Percentiles rank a stretch among this genome's conserved stretches.
Evolutionary conservation across 169 alveolate species (phyloP).

Genomic region (Plasmodium blacklocki): DNA sequence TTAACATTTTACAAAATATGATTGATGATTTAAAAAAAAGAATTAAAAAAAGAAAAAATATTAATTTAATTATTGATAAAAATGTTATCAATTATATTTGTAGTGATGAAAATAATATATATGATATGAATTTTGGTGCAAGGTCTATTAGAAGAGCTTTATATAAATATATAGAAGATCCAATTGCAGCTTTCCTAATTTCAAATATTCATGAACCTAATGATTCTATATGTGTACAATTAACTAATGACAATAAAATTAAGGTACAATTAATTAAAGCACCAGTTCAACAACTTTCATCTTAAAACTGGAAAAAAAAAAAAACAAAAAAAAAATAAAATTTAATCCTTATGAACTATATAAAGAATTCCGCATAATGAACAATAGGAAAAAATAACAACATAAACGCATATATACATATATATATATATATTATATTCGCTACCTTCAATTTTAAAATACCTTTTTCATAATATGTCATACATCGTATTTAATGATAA

Average conservation of each 20-base stretch:
- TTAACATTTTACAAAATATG: constrained; percentile 80
- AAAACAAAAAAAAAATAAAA: too few species aligned
- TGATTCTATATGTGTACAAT: constrained; percentile 34
- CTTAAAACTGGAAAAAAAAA: too few species aligned
- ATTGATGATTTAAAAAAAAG: constrained; percentile 72
- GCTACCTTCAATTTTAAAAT: too few species aligned
- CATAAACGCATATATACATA: background rate
- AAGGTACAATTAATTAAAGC: constrained; percentile 26
- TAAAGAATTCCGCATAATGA: too few species aligned
- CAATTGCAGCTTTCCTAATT: constrained; percentile 67
- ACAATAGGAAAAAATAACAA: too few species aligned
- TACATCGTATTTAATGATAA: too few species aligned
- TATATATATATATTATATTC: background rate
- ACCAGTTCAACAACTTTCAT: constrained; percentile 11
- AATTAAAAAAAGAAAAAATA: constrained; percentile 73
- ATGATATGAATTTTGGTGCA: constrained; percentile 76
- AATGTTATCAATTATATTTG: constrained; percentile 48
- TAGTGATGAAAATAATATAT: constrained; percentile 65
- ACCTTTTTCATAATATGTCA: too few species aligned
- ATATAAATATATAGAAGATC: constrained; percentile 63
- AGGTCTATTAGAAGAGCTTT: constrained; percentile 74
- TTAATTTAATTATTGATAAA: constrained; percentile 50
- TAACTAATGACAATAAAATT: constrained; percentile 27
- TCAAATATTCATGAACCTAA: constrained; percentile 56
- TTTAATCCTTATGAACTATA: background rate